Base-by-base conservation (phyloP, 2,329 filamentous ascomycete genomes). In the Trichophyton schoenleinii region DNA sequence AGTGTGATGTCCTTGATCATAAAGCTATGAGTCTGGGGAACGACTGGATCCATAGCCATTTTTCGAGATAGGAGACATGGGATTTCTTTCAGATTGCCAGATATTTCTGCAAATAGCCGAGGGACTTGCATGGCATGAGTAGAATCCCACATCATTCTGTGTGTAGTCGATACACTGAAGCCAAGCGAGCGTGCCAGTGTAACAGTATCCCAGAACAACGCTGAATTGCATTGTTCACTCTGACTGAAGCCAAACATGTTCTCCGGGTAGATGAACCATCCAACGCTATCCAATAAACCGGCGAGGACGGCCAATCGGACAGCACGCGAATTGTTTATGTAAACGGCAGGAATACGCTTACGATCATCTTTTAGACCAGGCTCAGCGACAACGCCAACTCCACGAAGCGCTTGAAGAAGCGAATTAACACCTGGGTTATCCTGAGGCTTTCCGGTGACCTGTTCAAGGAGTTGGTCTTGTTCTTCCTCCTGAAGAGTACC, bases 1-100 rank as follows among this genome's bases (percentile, higher is more conserved):
- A 80, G 73, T 2, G 62, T 59, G 61, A 80, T 78, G 59, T 75
- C 71, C 49, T 75, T 67, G 65, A 80, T 68, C 3, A 41, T 55
- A 67, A 78, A 77, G 61, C 68, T 75, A 62, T 74, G 68, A 11
- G 64, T 53, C 62, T 73, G 67, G 57, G 69, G 63, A 57, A 63
- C 62, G 25, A 62, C 57, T 52, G 61, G 49, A 53, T 68, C 60
- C 55, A 61, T 52, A 11, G 61, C 60, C 58, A 62, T 62, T 28
- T 66, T 66, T 2, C 60, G 62, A 25, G 60, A 44, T 18, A 68
- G 64, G 31, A 67, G 62, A 55, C 65, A 64, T 18, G 65, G 65
- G 20, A 67, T 62, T 62, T 67, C 65, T 44, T 57, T 60, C 22
- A 67, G 38, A 57, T 67, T 62, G 58, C 66, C 65, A 20, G 44